Base-by-base conservation (phyloP, 768 basidiomycete genomes). In the Kwoniella mangroviensis region DNA sequence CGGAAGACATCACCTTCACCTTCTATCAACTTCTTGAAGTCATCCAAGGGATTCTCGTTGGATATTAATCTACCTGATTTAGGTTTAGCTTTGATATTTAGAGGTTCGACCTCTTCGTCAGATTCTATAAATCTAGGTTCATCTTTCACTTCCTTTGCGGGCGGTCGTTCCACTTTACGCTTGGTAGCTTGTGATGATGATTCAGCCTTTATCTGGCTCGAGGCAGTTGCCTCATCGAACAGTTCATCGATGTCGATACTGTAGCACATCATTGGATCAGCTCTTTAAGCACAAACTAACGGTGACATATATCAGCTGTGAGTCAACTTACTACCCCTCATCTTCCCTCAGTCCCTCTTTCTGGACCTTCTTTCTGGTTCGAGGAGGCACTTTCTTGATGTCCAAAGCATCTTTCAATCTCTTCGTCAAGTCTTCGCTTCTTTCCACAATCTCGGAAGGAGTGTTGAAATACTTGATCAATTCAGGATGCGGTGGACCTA, bases 401-500 rank as follows among this genome's bases (percentile, higher is more conserved):
- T 91, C 92, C 84, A 98, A 89, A 1, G 80, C 84, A 6, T 84
- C 79, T 79, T 88, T 90, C 75, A 90, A 90, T 22, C 87, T 85
- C 67, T 90, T 87, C 22, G 90, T 84, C 0, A 89, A 85, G 1
- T 84, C 82, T 53, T 84, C 83, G 0, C 91, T 87, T 13, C 87
- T 85, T 78, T 91, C 91, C 15, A 90, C 82, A 1, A 91, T 88
- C 41, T 85, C 86, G 41, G 84, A 86, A 0, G 95, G 95, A 4
- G 92, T 89, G 12, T 92, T 85, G 75, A 97, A 90, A 83, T 92
- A 98, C 78, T 91, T 93, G 34, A 88, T 84, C 0, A 97, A 85
- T 65, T 92, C 92, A 1, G 90, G 90, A 82, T 97, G 93, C 1
- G 93, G 92, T 2, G 92, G 92, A 1, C 91, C 90, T 10, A 96